phyloP scores from a whole-genome alignment of 2,329 filamentous ascomycete species.

The Plectosphaerella plurivora region DNA sequence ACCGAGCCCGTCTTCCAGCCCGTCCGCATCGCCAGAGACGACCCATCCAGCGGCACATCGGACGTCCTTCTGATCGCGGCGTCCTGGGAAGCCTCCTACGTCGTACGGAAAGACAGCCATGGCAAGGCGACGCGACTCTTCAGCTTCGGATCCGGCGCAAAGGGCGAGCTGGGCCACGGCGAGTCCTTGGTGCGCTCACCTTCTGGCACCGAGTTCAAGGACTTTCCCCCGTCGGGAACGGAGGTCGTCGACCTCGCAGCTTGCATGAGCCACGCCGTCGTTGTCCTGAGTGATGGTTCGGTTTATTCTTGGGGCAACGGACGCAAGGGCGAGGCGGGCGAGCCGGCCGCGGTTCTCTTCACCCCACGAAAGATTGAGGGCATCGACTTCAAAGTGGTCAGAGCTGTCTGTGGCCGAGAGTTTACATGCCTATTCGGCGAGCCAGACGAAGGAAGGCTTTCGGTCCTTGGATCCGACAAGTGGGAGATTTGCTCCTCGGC shows the following conservation, averaged over 20 bases:
- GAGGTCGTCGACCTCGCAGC: slow-evolving; percentile 63
- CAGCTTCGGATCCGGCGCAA: slow-evolving; percentile 60
- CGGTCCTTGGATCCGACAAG: slow-evolving; percentile 71
- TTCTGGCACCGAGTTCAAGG: slow-evolving; percentile 42
- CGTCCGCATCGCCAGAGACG: slow-evolving; percentile 26
- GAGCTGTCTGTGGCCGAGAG: slow-evolving; percentile 76
- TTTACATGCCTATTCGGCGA: slow-evolving; percentile 71
- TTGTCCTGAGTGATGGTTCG: slow-evolving; percentile 68
- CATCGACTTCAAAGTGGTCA: slow-evolving; percentile 56
- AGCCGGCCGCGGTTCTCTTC: slow-evolving; percentile 47
- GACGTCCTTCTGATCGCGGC: slow-evolving; percentile 51
- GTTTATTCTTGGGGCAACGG: slow-evolving; percentile 87
- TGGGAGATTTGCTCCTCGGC: slow-evolving; percentile 58
- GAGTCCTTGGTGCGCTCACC: slow-evolving; percentile 43
- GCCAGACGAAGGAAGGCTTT: slow-evolving; percentile 51
- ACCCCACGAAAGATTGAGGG: slow-evolving; percentile 57
- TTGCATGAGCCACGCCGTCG: slow-evolving; percentile 74
- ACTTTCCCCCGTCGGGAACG: slow-evolving; percentile 60
- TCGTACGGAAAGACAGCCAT: slow-evolving; percentile 45
- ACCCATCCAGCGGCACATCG: slow-evolving; percentile 18
- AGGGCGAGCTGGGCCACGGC: slow-evolving; percentile 69
- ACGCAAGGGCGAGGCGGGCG: slow-evolving; percentile 78
- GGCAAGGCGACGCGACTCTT: slow-evolving; percentile 48
- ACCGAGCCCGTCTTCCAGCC: slow-evolving; percentile 33
- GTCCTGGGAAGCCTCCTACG: slow-evolving; percentile 72